Evolutionary conservation across 495 filamentous ascomycete species (phyloP), one percentile per base, ranked within the genome.

Genomic region (Clohesyomyces aquaticus): DNA sequence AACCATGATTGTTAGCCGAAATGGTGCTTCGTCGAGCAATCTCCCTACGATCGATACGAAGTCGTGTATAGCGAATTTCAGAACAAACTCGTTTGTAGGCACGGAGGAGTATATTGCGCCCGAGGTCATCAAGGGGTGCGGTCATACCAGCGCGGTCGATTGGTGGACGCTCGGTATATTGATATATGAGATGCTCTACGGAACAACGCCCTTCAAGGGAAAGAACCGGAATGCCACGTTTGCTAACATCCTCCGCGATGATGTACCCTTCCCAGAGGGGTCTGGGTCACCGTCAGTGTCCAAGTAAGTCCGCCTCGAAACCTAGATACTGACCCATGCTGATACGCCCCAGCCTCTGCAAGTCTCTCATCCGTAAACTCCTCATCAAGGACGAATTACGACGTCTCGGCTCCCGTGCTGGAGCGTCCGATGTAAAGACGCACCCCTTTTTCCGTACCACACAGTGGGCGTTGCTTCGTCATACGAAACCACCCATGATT

Each of bases 111-210:
- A 98, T 71, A 98, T 98, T 70, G 94, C 94, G 0, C 94, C 94
- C 6, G 94, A 98, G 74, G 94, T 98, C 45, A 98, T 98, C 72
- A 98, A 96, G 75, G 94, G 94, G 12, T 97, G 93, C 74, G 94
- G 94, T 19, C 94, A 98, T 73, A 98, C 94, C 6, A 97, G 92
- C 68, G 94, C 94, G 3, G 94, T 98, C 1, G 94, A 98, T 75
- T 98, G 94, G 94, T 98, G 94, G 94, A 98, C 94, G 1, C 78
- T 98, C 10, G 94, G 94, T 19, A 98, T 98, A 57, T 76, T 98
- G 69, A 90, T 98, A 58, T 98, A 96, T 67, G 94, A 98, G 75
- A 98, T 98, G 94, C 79, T 98, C n/a, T 98, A 90, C 76, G 95
- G 94, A 21, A 98, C 93, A 2, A 98, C 94, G 1, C 94, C 94